These are phyloP conservation scores for Lachnellula arida DNA, from an alignment of 2,329 filamentous ascomycete genomes.

Conservation along the genomic window DNA sequence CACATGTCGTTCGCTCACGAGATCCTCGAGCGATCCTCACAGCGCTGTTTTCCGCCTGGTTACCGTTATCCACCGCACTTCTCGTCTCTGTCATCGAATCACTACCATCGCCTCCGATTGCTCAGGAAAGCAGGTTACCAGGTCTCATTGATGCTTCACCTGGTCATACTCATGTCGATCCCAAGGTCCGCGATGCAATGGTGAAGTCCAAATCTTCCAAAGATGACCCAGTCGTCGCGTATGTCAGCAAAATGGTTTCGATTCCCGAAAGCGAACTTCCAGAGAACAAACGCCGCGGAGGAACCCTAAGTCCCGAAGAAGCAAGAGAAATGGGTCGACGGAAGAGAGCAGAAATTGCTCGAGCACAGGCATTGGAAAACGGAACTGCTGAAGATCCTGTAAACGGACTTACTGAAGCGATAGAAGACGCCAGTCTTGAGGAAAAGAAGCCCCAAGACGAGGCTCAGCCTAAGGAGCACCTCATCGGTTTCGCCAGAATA, in stretches of 20 bases:
- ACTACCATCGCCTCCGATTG: conserved; percentile 74
- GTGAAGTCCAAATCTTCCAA: conserved; percentile 66
- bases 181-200: conserved; percentile 73
- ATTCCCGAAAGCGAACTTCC: conserved; percentile 88
- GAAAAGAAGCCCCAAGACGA: conserved; percentile 46
- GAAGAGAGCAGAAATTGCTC: conserved; percentile 84
- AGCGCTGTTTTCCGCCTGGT: conserved; percentile 82
- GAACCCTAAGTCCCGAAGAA: conserved; percentile 80
- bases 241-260: conserved; percentile 98
- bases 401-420: conserved; percentile 47
- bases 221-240: conserved; percentile 79
- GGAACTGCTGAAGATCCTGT: conserved; percentile 31
- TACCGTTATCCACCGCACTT: conserved; percentile 87
- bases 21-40: conserved; percentile 81
- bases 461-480: conserved; percentile 67
- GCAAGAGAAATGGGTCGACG: conserved; percentile 80
- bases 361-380: conserved; percentile 55
- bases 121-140: conserved; percentile 76
- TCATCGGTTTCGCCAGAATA: conserved; percentile 91
- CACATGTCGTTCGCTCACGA: conserved; percentile 77
- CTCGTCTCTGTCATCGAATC: conserved; percentile 93
- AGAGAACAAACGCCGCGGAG: conserved; percentile 69
- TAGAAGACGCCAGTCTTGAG: conserved; percentile 58
- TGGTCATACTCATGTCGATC: conserved; percentile 65
- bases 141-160: conserved; percentile 76